Base-by-base conservation (phyloP, 108 stramenopile species). In the Fragilariopsis cylindrus region DNA sequence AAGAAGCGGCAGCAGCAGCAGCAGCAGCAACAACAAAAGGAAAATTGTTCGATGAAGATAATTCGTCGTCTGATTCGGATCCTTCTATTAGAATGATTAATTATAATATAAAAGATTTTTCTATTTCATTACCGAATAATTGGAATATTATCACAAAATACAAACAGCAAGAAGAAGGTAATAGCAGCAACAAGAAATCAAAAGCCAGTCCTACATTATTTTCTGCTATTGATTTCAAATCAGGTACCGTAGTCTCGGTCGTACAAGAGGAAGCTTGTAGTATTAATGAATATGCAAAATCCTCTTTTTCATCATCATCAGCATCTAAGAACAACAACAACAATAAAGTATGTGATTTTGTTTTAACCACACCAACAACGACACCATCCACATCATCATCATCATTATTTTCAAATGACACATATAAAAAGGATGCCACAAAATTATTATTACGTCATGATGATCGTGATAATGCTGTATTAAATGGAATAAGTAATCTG, bases 381-480 rank as follows among this genome's bases (percentile, higher is more conserved):
- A 41, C 48, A 30, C 58, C 58, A 16, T 3, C 16, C 4, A 40
- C 30, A 30, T 19, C 44, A 3, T 18, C 48, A 5, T 12, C 43
- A 19, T n/a, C 1, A 9, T 12, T 67, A 12, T 67, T 50, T 50
- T 67, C 65, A 6, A 45, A 12, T 16, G 47, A 67, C 3, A 50
- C 65, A 19, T 49, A 48, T 7, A 45, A 15, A 6, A 46, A 45
- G 43, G 47, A 49, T 19, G 65, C 48, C 39, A 45, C 48, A 42
- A 42, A 67, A 45, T 45, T 67, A 21, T 45, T 67, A 3, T 0
- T 67, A 0, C 65, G 65, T 12, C 65, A 67, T 45, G 65, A 67
- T 41, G 65, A 67, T 12, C 65, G 65, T 16, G 65, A 67, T 12
- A 67, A 67, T n/a, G 65, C 48, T 18, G 16, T 18, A 19, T 7